Percentiles rank a stretch among this genome's conserved stretches.
Evolutionary conservation across 768 basidiomycete genomes (phyloP).

Genomic region (Xerocomellus intermedius): DNA sequence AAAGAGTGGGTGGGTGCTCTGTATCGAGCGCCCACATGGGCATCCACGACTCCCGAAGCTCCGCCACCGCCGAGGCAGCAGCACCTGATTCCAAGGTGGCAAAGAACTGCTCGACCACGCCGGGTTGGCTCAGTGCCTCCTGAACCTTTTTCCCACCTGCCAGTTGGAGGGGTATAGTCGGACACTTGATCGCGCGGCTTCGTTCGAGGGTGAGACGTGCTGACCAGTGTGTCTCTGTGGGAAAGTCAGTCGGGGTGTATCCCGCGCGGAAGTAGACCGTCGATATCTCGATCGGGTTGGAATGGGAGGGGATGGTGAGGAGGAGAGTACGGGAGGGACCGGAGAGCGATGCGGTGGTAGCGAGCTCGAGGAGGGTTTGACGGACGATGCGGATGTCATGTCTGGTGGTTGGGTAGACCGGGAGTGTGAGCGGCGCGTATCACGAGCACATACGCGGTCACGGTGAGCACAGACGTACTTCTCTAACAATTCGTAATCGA

Average conservation of each 20-base stretch:
- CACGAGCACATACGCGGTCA: background rate
- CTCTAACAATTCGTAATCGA: slow-evolving; percentile 86
- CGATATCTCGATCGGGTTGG: slow-evolving; percentile 61
- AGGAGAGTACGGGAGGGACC: slow-evolving; percentile 46
- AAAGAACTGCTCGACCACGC: slow-evolving; percentile 74
- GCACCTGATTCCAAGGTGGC: slow-evolving; percentile 32
- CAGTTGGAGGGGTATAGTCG: slow-evolving; percentile 86
- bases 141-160: slow-evolving; percentile 97
- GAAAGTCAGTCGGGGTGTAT: slow-evolving; percentile 83
- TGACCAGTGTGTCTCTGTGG: slow-evolving; percentile 58
- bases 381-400: slow-evolving; percentile 73
- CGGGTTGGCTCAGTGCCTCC: slow-evolving; percentile 74
- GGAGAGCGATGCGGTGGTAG: slow-evolving; percentile 49
- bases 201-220: slow-evolving; percentile 79
- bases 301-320: slow-evolving; percentile 26
- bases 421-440: background rate
- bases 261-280: slow-evolving; percentile 90
- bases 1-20: background rate
- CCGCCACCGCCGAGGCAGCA: slow-evolving; percentile 34
- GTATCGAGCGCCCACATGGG: slow-evolving; percentile 78
- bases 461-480: slow-evolving; percentile 43
- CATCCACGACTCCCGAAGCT: slow-evolving; percentile 78
- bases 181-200: slow-evolving; percentile 89
- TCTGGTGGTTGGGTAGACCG: slow-evolving; percentile 36
- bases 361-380: slow-evolving; percentile 73